phyloP scores from a whole-genome alignment of 2,329 filamentous ascomycete genomes.

The Diaporthe citriasiana region DNA sequence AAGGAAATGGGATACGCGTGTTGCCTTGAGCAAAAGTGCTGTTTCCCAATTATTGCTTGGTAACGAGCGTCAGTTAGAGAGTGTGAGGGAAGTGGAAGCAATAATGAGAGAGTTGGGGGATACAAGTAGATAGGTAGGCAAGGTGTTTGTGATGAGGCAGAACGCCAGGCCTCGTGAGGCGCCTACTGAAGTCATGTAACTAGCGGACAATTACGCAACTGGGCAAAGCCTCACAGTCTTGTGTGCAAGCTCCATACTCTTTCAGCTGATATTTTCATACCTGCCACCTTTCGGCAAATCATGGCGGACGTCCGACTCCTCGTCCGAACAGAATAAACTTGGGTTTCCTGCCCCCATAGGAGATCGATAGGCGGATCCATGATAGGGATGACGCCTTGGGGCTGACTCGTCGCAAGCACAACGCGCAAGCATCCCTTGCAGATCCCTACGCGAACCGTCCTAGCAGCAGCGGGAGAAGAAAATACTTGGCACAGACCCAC shows the following conservation, averaged over 20 bases:
- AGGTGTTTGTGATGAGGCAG: not conserved
- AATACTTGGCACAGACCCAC: slow-evolving; percentile 8
- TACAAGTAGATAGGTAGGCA: not conserved
- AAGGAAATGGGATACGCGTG: not conserved
- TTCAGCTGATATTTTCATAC: slow-evolving; percentile 11
- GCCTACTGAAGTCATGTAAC: slow-evolving; percentile 23
- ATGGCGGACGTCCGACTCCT: slow-evolving; percentile 11
- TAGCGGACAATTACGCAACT: slow-evolving; percentile 9
- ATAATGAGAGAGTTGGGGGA: not conserved
- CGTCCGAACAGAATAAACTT: not conserved
- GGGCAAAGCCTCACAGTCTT: slow-evolving; percentile 11
- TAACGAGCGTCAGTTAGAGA: slow-evolving; percentile 27
- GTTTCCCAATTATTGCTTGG: not conserved
- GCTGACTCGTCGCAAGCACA: slow-evolving; percentile 27
- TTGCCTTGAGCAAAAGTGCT: not conserved
- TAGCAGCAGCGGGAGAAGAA: not conserved
- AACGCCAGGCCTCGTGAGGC: not conserved
- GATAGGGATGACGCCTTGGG: slow-evolving; percentile 27
- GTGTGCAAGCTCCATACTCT: not conserved
- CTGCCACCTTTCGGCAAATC: not conserved
- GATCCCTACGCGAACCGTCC: not conserved
- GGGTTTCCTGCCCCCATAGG: not conserved
- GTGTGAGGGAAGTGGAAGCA: not conserved
- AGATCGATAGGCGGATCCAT: not conserved
- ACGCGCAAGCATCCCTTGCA: slow-evolving; percentile 29